Conservation (phyloP, 1,139 yeast species). For the Yamadazyma siamensis region DNA sequence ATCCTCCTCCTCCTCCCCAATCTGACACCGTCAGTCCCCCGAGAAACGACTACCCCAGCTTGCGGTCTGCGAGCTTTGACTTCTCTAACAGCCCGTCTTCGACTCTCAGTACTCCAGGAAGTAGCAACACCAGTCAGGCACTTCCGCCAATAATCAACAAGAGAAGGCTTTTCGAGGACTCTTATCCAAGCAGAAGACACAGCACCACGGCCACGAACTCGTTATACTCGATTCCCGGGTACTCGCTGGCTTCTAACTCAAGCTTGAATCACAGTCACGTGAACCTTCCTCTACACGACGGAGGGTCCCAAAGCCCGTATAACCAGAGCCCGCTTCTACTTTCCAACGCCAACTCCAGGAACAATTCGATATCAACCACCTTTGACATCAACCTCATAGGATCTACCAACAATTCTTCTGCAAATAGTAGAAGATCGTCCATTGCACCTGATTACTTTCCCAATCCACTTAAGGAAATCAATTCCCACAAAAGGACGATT, state of each 20-base stretch:
- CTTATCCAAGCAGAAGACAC: conserved; percentile 22
- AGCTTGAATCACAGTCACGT: conserved; percentile 15
- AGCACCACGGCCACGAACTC: conserved; percentile 21
- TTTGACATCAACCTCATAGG: conserved; percentile 28
- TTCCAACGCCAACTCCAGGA: conserved; percentile 29
- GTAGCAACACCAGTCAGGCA: conserved; percentile 7
- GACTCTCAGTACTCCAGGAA: conserved; percentile 1
- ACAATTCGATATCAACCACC: conserved; percentile 33
- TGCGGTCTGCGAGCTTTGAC: conserved; percentile 36
- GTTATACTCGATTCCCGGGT: conserved; percentile 9
- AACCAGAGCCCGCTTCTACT: conserved; percentile 25
- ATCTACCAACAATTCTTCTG: conserved; percentile 24
- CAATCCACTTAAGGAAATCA: conserved; percentile 26
- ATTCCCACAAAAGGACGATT: conserved; percentile 24
- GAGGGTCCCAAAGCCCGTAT: conserved; percentile 12
- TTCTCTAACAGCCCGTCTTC: conserved; percentile 10
- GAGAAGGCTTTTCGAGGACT: conserved; percentile 29
- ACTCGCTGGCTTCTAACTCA: conserved; percentile 15
- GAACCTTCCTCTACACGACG: conserved; percentile 6
- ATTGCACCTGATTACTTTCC: conserved; percentile 43
- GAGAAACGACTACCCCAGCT: conserved; percentile 1
- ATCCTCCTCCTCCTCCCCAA: too few relatives aligned
- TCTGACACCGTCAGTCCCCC: conserved; percentile 11
- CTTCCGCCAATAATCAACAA: conserved; percentile 24
- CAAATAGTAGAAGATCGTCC: conserved; percentile 35